Conservation (phyloP, 192 early-diverging fungal species). For the Mycoemilia scoparia region DNA sequence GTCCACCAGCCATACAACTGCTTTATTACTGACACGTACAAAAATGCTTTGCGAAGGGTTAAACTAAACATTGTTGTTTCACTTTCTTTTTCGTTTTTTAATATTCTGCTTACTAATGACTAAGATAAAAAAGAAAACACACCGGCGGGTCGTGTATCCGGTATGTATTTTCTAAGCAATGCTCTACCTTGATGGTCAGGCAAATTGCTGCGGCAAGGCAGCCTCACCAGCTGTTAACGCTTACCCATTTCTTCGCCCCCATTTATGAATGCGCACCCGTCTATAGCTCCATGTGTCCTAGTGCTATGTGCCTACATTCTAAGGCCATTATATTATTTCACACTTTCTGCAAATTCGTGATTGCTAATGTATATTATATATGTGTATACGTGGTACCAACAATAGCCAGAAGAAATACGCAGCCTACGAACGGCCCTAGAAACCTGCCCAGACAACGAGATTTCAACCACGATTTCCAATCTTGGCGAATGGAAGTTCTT, state of each 20-base stretch:
- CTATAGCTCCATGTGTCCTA: too few relatives aligned
- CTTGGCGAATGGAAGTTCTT: slow-evolving; percentile 54
- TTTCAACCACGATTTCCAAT: slow-evolving; percentile 31
- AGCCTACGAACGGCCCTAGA: slow-evolving; percentile 24
- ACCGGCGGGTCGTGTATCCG: slow-evolving; percentile 28
- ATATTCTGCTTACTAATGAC: slow-evolving; percentile 9
- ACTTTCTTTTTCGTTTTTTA: not conserved
- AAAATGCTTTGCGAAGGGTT: too few relatives aligned
- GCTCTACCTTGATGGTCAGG: too few relatives aligned
- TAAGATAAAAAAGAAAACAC: slow-evolving; percentile 27
- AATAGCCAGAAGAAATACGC: slow-evolving; percentile 28
- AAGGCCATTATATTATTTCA: not conserved
- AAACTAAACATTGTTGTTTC: not conserved
- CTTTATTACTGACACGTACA: too few relatives aligned
- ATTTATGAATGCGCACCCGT: too few relatives aligned
- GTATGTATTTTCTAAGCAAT: too few relatives aligned
- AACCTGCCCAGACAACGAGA: slow-evolving; percentile 28
- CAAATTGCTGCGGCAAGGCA: too few relatives aligned
- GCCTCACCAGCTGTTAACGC: too few relatives aligned
- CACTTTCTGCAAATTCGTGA: not conserved
- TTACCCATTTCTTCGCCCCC: too few relatives aligned
- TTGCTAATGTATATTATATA: not conserved
- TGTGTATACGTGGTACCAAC: too few relatives aligned
- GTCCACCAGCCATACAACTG: too few relatives aligned
- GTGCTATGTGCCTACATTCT: too few relatives aligned